These are phyloP conservation scores for Grosmannia huntii DNA, from an alignment of 2,329 filamentous ascomycete genomes.

Conservation along the genomic window DNA sequence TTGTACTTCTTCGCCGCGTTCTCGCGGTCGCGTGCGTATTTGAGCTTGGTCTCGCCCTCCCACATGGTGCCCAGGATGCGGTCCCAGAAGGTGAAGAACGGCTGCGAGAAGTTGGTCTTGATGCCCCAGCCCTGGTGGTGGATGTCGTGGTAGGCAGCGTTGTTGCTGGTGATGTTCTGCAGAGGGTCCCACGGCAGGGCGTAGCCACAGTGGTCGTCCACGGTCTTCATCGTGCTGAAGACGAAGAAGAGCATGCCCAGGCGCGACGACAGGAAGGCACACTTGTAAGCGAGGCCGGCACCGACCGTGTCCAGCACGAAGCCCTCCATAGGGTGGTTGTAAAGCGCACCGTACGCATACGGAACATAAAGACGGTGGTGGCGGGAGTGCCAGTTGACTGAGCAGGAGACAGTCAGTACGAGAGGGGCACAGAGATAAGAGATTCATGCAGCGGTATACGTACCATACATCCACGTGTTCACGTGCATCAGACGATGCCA, in stretches of 20 bases:
- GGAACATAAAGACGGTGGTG: constrained; percentile 96
- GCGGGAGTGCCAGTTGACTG: constrained; percentile 80
- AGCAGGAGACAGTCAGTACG: too few species aligned
- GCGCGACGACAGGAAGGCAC: constrained; percentile 68
- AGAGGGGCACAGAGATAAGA: not conserved
- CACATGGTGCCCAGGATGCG: constrained; percentile 69
- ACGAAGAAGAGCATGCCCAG: constrained; percentile 87
- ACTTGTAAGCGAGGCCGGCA: constrained; percentile 70
- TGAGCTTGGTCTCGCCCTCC: constrained; percentile 44
- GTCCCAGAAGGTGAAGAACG: constrained; percentile 96
- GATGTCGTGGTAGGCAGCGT: constrained; percentile 92
- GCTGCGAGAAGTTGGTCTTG: constrained; percentile 86
- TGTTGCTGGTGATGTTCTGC: constrained; percentile 85
- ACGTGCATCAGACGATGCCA: constrained; percentile 92
- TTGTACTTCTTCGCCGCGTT: constrained; percentile 16
- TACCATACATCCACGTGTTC: constrained; percentile 95
- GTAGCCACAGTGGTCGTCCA: constrained; percentile 96
- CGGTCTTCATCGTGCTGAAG: constrained; percentile 83
- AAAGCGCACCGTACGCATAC: constrained; percentile 91
- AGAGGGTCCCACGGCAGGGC: constrained; percentile 90
- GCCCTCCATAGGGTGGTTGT: constrained; percentile 91
- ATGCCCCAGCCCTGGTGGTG: constrained; percentile 99
- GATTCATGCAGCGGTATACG: not conserved
- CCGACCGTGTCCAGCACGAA: constrained; percentile 88
- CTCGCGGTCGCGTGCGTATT: constrained; percentile 28